phyloP scores from a whole-genome alignment of 352 stramenopile species.

The Phytopythium vexans region DNA sequence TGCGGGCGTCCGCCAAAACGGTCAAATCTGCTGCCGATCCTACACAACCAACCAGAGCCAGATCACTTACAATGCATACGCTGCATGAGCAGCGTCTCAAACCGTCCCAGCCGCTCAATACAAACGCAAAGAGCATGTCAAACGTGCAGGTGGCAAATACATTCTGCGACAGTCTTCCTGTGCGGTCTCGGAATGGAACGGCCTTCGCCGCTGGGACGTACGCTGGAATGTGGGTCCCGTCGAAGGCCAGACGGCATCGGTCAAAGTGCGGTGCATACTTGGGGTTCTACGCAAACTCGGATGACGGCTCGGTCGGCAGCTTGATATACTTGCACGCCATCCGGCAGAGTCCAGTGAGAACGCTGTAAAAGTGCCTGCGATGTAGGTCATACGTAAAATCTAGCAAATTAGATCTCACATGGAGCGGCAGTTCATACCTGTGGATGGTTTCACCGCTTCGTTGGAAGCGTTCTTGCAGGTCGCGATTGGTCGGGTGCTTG shows the following conservation, averaged over 20 bases:
- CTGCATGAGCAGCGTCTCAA: neutral
- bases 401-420: neutral
- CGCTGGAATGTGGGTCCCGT: constrained; percentile 14
- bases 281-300: constrained; percentile 3
- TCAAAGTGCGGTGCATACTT: constrained; percentile 7
- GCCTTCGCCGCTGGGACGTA: constrained; percentile 3
- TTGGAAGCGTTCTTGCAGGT: constrained; percentile 13
- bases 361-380: constrained; percentile 4
- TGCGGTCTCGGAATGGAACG: constrained; percentile 18
- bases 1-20: constrained; percentile 3
- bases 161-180: constrained; percentile 13
- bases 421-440: constrained; percentile 1
- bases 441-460: constrained; percentile 11
- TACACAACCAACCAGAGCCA: constrained; percentile 3
- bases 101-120: constrained; percentile 20
- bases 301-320: neutral
- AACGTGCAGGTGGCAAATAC: constrained; percentile 20
- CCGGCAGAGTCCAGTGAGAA: constrained; percentile 3
- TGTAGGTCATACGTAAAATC: neutral
- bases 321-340: constrained; percentile 1
- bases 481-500: constrained; percentile 6
- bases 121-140: constrained; percentile 16
- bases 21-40: constrained; percentile 10
- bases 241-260: constrained; percentile 11
- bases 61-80: neutral